A percentile compares a stretch with the other conserved stretches of the same genome.
Conservation (phyloP, 768 basidiomycete species). For the Mycena metata region DNA sequence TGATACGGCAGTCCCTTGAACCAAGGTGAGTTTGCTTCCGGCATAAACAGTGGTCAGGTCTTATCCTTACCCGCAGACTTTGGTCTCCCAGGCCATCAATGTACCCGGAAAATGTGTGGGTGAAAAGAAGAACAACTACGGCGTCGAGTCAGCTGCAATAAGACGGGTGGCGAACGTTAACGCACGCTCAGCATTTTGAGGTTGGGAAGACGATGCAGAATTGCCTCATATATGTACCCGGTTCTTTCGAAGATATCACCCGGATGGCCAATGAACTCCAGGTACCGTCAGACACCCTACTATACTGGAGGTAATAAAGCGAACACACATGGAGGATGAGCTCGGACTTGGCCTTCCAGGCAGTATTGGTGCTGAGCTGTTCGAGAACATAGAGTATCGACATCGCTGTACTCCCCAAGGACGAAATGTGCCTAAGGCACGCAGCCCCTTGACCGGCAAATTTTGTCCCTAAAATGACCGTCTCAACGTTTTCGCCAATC, state of each 20-base stretch:
- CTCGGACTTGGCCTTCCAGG: slow-evolving; percentile 19
- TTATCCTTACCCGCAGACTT: slow-evolving; percentile 19
- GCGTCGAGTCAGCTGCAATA: neutral
- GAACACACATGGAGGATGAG: slow-evolving; percentile 20
- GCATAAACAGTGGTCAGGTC: no score
- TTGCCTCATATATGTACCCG: slow-evolving; percentile 19
- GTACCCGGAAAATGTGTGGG: neutral
- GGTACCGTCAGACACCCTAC: neutral
- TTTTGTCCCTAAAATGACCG: neutral
- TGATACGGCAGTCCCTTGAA: slow-evolving; percentile 8
- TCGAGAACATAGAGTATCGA: slow-evolving; percentile 25
- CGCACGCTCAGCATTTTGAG: slow-evolving; percentile 18
- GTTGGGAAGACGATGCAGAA: slow-evolving; percentile 19
- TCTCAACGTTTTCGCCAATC: slow-evolving; percentile 1
- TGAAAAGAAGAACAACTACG: slow-evolving; percentile 20
- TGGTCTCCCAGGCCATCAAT: neutral
- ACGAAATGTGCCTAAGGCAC: slow-evolving; percentile 22
- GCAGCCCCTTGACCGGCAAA: slow-evolving; percentile 11
- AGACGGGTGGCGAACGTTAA: neutral
- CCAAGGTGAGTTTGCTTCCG: no score
- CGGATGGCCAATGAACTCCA: slow-evolving; percentile 10
- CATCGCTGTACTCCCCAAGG: slow-evolving; percentile 11
- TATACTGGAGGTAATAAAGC: neutral
- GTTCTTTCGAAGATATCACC: neutral
- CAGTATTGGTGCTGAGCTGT: slow-evolving; percentile 13